Conservation (phyloP, 176 grass and related monocot species). For the Cymbopogon citratus region DNA sequence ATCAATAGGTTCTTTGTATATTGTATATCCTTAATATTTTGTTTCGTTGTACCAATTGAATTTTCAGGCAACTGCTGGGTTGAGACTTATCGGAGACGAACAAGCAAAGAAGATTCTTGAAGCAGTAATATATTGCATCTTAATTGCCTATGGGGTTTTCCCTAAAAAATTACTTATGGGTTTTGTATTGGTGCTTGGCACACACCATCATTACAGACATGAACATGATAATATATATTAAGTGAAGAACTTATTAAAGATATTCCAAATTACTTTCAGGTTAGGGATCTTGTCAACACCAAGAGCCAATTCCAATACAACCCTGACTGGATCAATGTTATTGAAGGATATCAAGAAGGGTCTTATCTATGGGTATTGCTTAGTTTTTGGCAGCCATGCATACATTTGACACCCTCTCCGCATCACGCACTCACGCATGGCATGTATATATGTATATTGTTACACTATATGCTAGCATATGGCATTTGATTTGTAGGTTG, state of each 20-base stretch:
- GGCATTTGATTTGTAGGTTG: conserved; percentile 23
- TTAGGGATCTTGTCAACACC: background rate
- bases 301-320: background rate
- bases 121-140: background rate
- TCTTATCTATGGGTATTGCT: background rate
- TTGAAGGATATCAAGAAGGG: background rate
- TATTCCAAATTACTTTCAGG: background rate
- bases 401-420: too few species aligned
- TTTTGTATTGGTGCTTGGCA: background rate
- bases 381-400: background rate
- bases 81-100: background rate
- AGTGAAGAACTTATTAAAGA: background rate
- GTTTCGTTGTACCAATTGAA: background rate
- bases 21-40: background rate
- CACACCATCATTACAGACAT: background rate
- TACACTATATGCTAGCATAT: background rate
- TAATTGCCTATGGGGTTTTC: background rate
- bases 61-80: background rate
- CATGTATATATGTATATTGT: background rate
- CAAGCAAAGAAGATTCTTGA: background rate
- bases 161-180: background rate
- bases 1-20: background rate
- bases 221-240: background rate
- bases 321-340: background rate
- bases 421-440: background rate